Base-by-base conservation (phyloP, 2,329 filamentous ascomycete genomes). In the Trichophyton verrucosum region DNA sequence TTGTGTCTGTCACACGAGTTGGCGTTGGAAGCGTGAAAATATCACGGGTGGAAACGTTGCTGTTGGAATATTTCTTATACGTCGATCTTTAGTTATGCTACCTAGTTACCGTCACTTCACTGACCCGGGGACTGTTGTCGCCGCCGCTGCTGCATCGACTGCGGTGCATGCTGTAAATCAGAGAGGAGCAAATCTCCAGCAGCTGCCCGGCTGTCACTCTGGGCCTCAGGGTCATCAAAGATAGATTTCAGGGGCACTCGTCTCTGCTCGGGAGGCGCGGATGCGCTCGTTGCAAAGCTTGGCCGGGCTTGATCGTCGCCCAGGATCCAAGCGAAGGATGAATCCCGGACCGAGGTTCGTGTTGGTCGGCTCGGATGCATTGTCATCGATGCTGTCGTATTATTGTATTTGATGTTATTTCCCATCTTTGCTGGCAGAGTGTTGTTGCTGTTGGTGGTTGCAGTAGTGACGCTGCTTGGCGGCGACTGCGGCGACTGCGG, bases 281-380 rank as follows among this genome's bases (percentile, higher is more conserved):
- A 76, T 17, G 71, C 73, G 15, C 75, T 74, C 58, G 73, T 74
- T 47, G 78, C 75, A 68, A 79, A 79, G 33, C 72, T 73, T 8
- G 75, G 77, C 27, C 76, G 70, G 58, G 73, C 73, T 47, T 74
- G 71, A 61, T 72, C 71, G 53, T 77, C 74, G 40, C 76, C 77
- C 42, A 80, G 70, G 76, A 80, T 79, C 75, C 77, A 80, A 11
- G 77, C 78, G 61, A 78, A 79, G 24, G 76, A 76, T 17, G 77
- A 75, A 57, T 78, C 72, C 40, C 74, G 72, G 57, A 80, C 65
- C 42, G 76, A 74, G 57, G 76, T 73, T 46, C 77, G 75, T 8
- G 68, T 59, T 53, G 68, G 64, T 51, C 68, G 69, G 38, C 64
- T 59, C 24, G 69, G 64, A 60, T 65, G 67, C 42, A 66, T 62